Evolutionary conservation across 2,329 filamentous ascomycete species (phyloP).

Genomic region (Emergomyces pasteurianus): DNA sequence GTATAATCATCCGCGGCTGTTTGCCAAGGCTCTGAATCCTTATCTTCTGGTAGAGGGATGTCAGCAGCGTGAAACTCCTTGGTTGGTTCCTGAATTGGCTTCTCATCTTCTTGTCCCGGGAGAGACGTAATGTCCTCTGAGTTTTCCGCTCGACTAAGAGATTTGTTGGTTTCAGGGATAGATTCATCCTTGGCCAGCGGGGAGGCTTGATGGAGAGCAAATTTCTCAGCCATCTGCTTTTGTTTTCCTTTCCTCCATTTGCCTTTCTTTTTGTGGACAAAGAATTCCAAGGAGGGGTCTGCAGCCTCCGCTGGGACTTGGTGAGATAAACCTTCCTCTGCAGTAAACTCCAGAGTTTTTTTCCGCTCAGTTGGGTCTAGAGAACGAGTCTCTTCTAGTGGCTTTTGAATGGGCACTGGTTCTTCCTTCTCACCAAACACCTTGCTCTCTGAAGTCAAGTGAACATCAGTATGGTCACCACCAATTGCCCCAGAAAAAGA

Average conservation of each 20-base stretch:
- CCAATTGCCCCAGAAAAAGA: neutral
- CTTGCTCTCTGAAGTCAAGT: neutral
- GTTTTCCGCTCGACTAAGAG: slow-evolving; percentile 12
- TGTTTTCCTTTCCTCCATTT: slow-evolving; percentile 4
- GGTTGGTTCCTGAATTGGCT: neutral
- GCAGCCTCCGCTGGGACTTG: neutral
- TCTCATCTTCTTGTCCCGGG: neutral
- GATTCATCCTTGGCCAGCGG: neutral
- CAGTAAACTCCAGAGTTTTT: neutral
- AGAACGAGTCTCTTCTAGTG: neutral
- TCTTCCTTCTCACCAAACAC: neutral
- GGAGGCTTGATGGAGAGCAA: neutral
- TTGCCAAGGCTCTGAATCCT: neutral
- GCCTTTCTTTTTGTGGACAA: neutral
- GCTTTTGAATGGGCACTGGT: neutral
- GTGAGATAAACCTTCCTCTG: neutral
- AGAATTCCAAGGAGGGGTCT: neutral
- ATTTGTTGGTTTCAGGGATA: slow-evolving; percentile 8
- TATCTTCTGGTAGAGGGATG: neutral
- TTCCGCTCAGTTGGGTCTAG: neutral
- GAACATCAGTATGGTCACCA: neutral
- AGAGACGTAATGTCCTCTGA: neutral
- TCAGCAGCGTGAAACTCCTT: neutral
- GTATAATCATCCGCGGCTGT: neutral
- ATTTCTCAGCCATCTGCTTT: neutral